Base-by-base conservation (phyloP, 495 filamentous ascomycete genomes). In the Massariosphaeria phaeospora region DNA sequence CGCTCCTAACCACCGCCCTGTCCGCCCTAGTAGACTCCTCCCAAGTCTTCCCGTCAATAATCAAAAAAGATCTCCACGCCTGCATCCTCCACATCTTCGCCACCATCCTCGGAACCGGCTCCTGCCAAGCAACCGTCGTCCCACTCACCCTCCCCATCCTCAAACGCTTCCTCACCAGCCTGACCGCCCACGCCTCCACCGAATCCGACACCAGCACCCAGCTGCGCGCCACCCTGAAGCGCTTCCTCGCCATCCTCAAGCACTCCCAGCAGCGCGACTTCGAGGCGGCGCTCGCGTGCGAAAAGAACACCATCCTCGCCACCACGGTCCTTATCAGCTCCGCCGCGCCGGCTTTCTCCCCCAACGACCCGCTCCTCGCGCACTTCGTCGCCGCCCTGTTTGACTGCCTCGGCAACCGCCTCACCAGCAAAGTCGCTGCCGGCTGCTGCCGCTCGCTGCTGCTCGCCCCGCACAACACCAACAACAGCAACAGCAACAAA, bases 1-100 rank as follows among this genome's bases (percentile, higher is more conserved):
- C 84, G 1, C 79, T 97, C n/a, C 80, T 95, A 39, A 82, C 82
- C 26, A 78, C 84, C 0, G 80, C 89, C 2, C 76, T 99, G 15
- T 83, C 88, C 58, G 86, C 94, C 9, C 79, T 99, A 1, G 93
- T 96, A 0, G 88, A 96, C 60, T 88, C 91, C 1, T 88, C 94
- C 7, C 86, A 91, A 41, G 89, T 96, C 13, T 99, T 99, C 71
- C 93, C 93, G 0, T 83, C 86, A 0, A 88, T 99, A 59, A 99
- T 99, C 72, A 89, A 90, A 68, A 89, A 89, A 42, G 93, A 99
- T 67, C 79, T 99, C 9, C 89, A 99, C 67, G 91, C 93, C 38
- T 96, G 91, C 66, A 95, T 97, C 61, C 76, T 97, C 29, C 91
- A 99, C 70, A 95, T 97, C 21, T 97, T 97, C 67, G 84, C 84